These are phyloP conservation scores for Pulveroboletus sp. DNA, from an alignment of 768 basidiomycete genomes.

Conservation along the genomic window DNA sequence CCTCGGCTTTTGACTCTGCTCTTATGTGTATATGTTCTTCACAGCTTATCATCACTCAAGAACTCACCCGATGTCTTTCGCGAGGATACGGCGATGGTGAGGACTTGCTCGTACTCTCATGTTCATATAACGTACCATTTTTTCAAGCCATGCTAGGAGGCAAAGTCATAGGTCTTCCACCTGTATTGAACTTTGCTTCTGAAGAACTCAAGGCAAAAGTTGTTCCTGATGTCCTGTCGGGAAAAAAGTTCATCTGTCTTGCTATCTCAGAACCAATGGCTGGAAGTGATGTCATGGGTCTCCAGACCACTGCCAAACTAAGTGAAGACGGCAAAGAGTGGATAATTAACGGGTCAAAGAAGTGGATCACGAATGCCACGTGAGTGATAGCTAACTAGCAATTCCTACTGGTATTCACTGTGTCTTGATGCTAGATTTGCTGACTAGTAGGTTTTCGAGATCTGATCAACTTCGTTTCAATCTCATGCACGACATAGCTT, in stretches of 20 bases:
- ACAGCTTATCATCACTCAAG: slow-evolving; percentile 63
- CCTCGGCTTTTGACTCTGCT: slow-evolving; percentile 8
- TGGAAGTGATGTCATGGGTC: slow-evolving; percentile 64
- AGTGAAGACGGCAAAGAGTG: slow-evolving; percentile 66
- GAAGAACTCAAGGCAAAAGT: slow-evolving; percentile 48
- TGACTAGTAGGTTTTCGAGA: slow-evolving; percentile 27
- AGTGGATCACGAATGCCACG: slow-evolving; percentile 65
- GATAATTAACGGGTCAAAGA: slow-evolving; percentile 75
- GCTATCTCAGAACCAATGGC: slow-evolving; percentile 79
- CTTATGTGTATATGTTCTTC: neutral
- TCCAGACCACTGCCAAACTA: slow-evolving; percentile 59
- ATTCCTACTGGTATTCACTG: slow-evolving; percentile 3
- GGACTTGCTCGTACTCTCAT: neutral
- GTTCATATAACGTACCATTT: neutral
- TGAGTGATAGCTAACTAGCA: slow-evolving; percentile 21
- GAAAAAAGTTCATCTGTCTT: slow-evolving; percentile 69
- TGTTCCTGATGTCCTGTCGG: slow-evolving; percentile 50
- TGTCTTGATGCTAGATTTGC: slow-evolving; percentile 34
- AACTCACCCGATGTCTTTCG: slow-evolving; percentile 50
- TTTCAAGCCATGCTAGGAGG: slow-evolving; percentile 47
- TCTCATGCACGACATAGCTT: slow-evolving; percentile 42
- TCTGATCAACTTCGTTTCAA: neutral
- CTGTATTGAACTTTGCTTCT: slow-evolving; percentile 65
- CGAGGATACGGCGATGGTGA: slow-evolving; percentile 69
- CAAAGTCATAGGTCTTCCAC: slow-evolving; percentile 67